Percentiles rank a stretch among this genome's conserved stretches.
These are phyloP conservation scores for Tausonia pullulans DNA, from an alignment of 1,284 basidiomycete species.

Conservation along the genomic window DNA sequence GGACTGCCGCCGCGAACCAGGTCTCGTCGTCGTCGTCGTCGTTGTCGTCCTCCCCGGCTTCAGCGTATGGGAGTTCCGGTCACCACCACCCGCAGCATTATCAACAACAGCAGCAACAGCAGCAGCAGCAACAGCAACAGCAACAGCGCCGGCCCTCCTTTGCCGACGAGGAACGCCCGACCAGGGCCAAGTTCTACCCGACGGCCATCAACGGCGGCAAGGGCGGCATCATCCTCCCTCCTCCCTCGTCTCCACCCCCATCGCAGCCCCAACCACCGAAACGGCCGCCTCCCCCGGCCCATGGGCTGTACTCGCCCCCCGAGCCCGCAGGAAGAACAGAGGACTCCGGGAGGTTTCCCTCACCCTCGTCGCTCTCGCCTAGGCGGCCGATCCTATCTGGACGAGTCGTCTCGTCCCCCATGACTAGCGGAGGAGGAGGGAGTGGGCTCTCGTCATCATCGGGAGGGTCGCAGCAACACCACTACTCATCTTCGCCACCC, in stretches of 20 bases:
- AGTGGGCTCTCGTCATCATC: no score
- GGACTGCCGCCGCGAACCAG: no score
- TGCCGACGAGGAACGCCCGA: neutral
- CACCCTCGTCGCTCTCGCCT: neutral
- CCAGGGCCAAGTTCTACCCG: neutral
- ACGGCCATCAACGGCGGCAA: constrained; percentile 9
- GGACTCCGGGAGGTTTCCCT: neutral
- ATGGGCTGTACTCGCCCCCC: constrained; percentile 4
- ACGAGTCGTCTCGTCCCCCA: neutral
- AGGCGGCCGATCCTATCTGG: neutral
- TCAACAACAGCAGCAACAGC: neutral
- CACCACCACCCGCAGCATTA: neutral
- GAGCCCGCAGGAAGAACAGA: neutral
- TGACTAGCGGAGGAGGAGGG: neutral
- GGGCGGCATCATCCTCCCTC: neutral
- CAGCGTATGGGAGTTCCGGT: neutral
- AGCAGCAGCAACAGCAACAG: no score
- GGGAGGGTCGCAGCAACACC: no score
- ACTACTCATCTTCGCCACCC: neutral
- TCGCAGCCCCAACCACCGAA: neutral
- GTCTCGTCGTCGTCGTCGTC: neutral
- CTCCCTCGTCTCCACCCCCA: no score
- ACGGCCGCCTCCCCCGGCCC: constrained; percentile 4
- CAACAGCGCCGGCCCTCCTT: neutral
- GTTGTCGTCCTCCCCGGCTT: neutral